Evolutionary conservation across 352 stramenopile genomes (phyloP).

Genomic region (Phytopythium ostracodes): DNA sequence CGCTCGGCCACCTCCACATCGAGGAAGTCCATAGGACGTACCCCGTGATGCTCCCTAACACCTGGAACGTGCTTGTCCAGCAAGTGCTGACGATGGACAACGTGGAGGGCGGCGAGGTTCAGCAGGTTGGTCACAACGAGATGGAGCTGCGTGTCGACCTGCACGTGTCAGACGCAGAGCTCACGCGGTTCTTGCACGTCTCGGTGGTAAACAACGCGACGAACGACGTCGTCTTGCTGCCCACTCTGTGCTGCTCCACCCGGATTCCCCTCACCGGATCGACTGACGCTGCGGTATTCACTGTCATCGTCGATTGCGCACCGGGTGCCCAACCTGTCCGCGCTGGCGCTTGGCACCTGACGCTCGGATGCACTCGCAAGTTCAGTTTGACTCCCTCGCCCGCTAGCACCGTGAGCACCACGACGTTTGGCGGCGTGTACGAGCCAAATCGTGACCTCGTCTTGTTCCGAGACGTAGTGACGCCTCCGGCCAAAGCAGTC

Average conservation of each 20-base stretch:
- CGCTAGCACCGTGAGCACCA: constrained; percentile 31
- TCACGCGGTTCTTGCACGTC: constrained; percentile 42
- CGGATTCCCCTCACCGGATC: constrained; percentile 11
- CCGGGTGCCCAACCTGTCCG: constrained; percentile 24
- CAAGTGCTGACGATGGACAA: constrained; percentile 16
- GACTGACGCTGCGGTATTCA: constrained; percentile 24
- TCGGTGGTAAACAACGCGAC: constrained; percentile 43
- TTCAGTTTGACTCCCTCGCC: constrained; percentile 26
- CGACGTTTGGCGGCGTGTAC: constrained; percentile 45
- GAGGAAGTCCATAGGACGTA: constrained; percentile 43
- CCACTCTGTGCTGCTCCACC: constrained; percentile 26
- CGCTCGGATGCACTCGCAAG: constrained; percentile 42
- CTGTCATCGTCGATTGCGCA: constrained; percentile 53
- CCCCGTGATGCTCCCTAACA: constrained; percentile 31
- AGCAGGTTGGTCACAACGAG: constrained; percentile 2
- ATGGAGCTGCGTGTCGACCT: constrained; percentile 49
- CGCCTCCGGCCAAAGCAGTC: constrained; percentile 33
- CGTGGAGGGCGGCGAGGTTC: neutral
- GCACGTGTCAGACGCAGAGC: constrained; percentile 47
- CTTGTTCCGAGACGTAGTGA: constrained; percentile 61
- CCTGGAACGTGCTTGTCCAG: constrained; percentile 67
- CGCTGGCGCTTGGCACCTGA: constrained; percentile 54
- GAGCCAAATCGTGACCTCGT: constrained; percentile 62
- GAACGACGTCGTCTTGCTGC: constrained; percentile 24
- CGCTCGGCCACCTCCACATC: constrained; percentile 36